Percentiles rank a stretch among this genome's conserved stretches.
Conservation (phyloP, 2,329 filamentous ascomycete genomes). For the Botryosphaeria dothidea region DNA sequence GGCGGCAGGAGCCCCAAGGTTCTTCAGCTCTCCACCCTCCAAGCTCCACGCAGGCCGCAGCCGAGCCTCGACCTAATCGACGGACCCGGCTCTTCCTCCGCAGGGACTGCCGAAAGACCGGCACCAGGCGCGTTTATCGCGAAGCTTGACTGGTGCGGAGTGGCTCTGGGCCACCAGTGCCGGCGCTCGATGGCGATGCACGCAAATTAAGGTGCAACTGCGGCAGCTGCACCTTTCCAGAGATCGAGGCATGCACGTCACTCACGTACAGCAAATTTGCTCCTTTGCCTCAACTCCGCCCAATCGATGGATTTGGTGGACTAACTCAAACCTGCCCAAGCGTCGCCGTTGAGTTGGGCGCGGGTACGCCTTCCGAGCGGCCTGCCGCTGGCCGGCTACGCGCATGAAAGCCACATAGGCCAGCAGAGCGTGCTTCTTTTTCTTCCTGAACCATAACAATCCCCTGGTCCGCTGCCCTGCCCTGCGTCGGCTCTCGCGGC, state of each 20-base stretch:
- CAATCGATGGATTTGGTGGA: background rate
- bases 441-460: background rate
- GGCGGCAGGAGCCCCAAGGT: background rate
- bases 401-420: background rate
- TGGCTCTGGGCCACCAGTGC: background rate
- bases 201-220: background rate
- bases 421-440: background rate
- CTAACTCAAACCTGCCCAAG: slow-evolving; percentile 5
- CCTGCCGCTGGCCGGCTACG: background rate
- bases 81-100: background rate
- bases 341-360: background rate
- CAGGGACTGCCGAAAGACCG: background rate
- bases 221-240: background rate
- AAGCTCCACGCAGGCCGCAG: background rate
- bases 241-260: slow-evolving; percentile 8
- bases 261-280: background rate
- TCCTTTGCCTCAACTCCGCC: background rate
- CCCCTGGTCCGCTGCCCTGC: background rate
- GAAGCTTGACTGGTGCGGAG: background rate
- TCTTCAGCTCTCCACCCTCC: background rate
- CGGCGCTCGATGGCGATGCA: background rate
- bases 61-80: background rate
- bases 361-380: background rate
- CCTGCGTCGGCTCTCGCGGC: background rate
- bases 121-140: background rate